Percentiles rank a stretch among this genome's conserved stretches.
phyloP scores from a whole-genome alignment of 2,329 filamentous ascomycete species.

The Nannizziopsis arthrosporioides region DNA sequence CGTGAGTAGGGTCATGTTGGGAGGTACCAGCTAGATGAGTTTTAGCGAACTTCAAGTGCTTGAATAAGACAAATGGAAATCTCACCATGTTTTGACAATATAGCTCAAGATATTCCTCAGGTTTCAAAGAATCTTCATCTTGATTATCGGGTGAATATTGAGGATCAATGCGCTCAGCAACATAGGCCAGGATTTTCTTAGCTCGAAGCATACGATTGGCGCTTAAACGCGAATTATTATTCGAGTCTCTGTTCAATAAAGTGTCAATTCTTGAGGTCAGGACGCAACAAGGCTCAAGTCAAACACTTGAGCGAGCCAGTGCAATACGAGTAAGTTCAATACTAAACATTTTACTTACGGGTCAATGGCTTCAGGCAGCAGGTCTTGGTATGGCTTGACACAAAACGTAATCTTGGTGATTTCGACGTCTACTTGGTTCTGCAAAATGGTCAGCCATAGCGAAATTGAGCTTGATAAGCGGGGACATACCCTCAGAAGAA shows the following conservation, averaged over 20 bases:
- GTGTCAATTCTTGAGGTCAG: no score
- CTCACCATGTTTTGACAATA: constrained; percentile 86
- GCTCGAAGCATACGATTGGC: constrained; percentile 94
- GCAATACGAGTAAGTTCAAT: not conserved
- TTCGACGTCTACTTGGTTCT: constrained; percentile 4
- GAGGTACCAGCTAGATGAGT: constrained; percentile 43
- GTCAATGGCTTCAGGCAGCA: constrained; percentile 65
- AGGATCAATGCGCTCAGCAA: constrained; percentile 80
- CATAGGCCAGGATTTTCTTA: constrained; percentile 85
- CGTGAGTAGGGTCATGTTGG: constrained; percentile 85
- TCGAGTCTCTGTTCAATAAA: constrained; percentile 15
- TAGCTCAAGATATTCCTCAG: constrained; percentile 88
- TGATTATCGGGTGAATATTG: constrained; percentile 48
- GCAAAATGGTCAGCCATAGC: not conserved
- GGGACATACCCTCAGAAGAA: constrained; percentile 54
- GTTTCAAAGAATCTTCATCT: constrained; percentile 48
- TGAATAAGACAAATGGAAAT: constrained; percentile 13
- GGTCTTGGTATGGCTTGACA: constrained; percentile 66
- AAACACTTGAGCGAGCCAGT: not conserved
- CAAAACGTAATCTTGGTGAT: constrained; percentile 92
- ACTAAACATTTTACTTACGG: constrained; percentile 37
- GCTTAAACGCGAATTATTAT: constrained; percentile 75
- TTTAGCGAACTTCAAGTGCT: not conserved
- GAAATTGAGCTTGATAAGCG: no score
- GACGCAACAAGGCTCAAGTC: not conserved